These are phyloP conservation scores for Neurospora sp. DNA, from an alignment of 495 filamentous ascomycete genomes.

Conservation along the genomic window DNA sequence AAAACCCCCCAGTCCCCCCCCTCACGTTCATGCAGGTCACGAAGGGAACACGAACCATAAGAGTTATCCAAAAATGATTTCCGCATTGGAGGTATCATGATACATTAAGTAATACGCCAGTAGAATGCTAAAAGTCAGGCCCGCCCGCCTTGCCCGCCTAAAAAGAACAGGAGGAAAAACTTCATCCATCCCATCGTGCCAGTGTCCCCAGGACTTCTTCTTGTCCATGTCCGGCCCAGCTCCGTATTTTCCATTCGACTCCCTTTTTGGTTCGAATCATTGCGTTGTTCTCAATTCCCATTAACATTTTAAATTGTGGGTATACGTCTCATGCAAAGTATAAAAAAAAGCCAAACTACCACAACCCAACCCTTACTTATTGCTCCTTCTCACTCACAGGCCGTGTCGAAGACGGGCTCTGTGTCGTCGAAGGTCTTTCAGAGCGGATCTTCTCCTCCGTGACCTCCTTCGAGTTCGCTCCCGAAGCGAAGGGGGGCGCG, in stretches of 20 bases:
- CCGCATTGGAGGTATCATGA: not conserved
- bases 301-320: not conserved
- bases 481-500: not conserved
- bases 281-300: not conserved
- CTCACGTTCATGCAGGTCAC: not conserved
- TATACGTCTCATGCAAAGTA: not conserved
- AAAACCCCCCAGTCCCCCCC: not conserved
- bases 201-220: not conserved
- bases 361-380: not conserved
- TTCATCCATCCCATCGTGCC: not conserved
- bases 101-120: not conserved
- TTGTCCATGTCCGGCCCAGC: not conserved
- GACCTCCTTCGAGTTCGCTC: constrained; percentile 1
- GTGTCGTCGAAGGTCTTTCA: not conserved
- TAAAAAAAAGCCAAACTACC: not conserved
- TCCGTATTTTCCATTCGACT: not conserved
- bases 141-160: not conserved
- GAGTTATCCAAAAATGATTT: not conserved
- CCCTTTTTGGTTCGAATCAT: not conserved
- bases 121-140: not conserved
- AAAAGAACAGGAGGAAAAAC: not conserved
- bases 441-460: not conserved
- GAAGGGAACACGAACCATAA: not conserved
- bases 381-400: not conserved
- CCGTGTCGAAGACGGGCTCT: not conserved